Evolutionary conservation across 2,329 filamentous ascomycete species (phyloP).

Genomic region (Neoascochyta sp.): DNA sequence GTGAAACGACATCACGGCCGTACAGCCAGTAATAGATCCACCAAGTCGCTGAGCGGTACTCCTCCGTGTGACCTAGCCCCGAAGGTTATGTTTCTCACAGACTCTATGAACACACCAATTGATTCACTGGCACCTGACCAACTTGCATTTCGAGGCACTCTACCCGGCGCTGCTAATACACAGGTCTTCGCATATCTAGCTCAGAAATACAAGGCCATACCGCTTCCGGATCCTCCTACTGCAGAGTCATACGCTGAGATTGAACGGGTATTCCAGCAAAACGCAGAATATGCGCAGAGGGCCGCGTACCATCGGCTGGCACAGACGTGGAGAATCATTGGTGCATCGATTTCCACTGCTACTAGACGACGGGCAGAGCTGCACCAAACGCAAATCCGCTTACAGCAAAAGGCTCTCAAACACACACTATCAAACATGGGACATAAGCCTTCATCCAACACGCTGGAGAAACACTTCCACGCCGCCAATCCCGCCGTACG

Average conservation of each 20-base stretch:
- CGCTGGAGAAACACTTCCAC: no score
- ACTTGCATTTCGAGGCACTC: conserved; percentile 47
- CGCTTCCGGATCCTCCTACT: conserved; percentile 38
- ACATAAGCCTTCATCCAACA: conserved; percentile 7
- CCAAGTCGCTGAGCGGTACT: conserved; percentile 53
- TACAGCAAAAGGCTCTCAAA: conserved; percentile 19
- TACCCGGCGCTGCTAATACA: conserved; percentile 43
- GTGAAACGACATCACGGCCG: conserved; percentile 48
- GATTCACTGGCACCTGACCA: conserved; percentile 43
- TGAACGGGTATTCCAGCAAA: conserved; percentile 49
- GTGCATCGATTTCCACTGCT: conserved; percentile 49
- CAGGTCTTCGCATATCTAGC: conserved; percentile 43
- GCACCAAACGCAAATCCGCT: conserved; percentile 25
- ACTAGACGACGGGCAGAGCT: conserved; percentile 40
- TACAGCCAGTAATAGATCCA: conserved; percentile 45
- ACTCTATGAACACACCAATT: conserved; percentile 45
- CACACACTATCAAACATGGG: conserved; percentile 7
- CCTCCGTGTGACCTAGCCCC: conserved; percentile 49
- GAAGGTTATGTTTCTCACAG: conserved; percentile 50
- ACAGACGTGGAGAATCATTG: conserved; percentile 58
- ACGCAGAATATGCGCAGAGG: conserved; percentile 52
- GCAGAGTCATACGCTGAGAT: conserved; percentile 36
- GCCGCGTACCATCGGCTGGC: conserved; percentile 51
- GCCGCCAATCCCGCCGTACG: conserved; percentile 34
- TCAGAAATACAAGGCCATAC: conserved; percentile 43